phyloP scores from a whole-genome alignment of 2,329 filamentous ascomycete genomes.

The Camillea tinctor region DNA sequence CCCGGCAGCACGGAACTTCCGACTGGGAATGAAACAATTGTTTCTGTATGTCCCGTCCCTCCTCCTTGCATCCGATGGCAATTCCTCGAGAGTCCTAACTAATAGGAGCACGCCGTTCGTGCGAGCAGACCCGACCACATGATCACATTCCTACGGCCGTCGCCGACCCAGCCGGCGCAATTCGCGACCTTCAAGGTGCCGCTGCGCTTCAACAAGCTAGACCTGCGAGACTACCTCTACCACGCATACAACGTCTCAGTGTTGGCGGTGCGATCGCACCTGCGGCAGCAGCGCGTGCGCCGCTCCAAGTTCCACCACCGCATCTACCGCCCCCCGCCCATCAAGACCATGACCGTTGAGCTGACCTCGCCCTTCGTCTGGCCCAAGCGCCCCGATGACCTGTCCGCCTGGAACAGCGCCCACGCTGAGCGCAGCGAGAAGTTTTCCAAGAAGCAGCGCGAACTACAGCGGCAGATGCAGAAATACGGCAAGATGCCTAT shows the following conservation, averaged over 20 bases:
- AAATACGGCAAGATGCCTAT: constrained; percentile 37
- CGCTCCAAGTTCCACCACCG: constrained; percentile 48
- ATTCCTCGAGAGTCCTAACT: neutral
- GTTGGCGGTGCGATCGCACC: constrained; percentile 72
- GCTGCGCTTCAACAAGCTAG: constrained; percentile 91
- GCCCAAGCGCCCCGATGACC: constrained; percentile 66
- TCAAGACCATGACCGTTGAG: constrained; percentile 95
- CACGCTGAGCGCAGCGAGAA: constrained; percentile 51
- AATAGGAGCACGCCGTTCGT: constrained; percentile 2
- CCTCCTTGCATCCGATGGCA: neutral
- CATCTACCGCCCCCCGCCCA: constrained; percentile 67
- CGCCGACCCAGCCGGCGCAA: constrained; percentile 66
- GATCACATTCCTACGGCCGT: constrained; percentile 72
- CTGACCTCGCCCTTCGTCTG: constrained; percentile 84
- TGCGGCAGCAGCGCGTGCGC: constrained; percentile 64
- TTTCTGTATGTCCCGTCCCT: constrained; percentile 29
- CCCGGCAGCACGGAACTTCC: constrained; percentile 16
- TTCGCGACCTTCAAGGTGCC: constrained; percentile 91
- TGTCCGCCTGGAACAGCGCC: constrained; percentile 60
- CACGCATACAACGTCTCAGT: constrained; percentile 78
- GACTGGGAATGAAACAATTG: constrained; percentile 30
- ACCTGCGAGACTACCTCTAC: constrained; percentile 91
- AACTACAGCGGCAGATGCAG: constrained; percentile 32
- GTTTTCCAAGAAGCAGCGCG: constrained; percentile 35
- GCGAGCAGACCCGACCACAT: constrained; percentile 71